These are phyloP conservation scores for Russula abietina DNA, from an alignment of 768 basidiomycete species.

Conservation along the genomic window DNA sequence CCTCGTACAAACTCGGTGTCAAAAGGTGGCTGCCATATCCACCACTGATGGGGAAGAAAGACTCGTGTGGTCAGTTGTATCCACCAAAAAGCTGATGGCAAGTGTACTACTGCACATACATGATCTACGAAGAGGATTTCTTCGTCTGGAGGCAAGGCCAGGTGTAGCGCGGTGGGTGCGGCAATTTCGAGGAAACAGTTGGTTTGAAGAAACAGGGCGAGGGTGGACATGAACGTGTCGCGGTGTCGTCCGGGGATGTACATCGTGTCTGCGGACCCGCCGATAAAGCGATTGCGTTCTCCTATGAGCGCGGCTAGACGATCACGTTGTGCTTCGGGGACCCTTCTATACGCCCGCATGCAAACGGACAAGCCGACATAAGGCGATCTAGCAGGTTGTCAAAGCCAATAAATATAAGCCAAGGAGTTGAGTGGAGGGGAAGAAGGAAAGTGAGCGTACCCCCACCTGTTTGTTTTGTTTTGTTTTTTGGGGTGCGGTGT, in stretches of 20 bases:
- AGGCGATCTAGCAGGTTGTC: slow-evolving; percentile 33
- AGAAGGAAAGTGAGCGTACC: slow-evolving; percentile 17
- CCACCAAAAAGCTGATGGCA: background rate
- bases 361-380: slow-evolving; percentile 42
- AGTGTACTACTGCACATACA: slow-evolving; percentile 27
- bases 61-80: background rate
- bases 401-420: background rate
- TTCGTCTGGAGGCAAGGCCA: slow-evolving; percentile 37
- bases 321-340: slow-evolving; percentile 35
- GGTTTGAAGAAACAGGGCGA: slow-evolving; percentile 43
- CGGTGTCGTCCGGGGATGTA: slow-evolving; percentile 43
- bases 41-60: slow-evolving; percentile 32
- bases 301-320: slow-evolving; percentile 34
- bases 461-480: slow-evolving; percentile 18
- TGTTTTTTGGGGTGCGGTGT: background rate
- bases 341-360: slow-evolving; percentile 37
- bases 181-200: slow-evolving; percentile 47
- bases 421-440: background rate
- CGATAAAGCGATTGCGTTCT: slow-evolving; percentile 37
- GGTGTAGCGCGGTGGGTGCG: slow-evolving; percentile 40
- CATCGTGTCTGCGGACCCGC: slow-evolving; percentile 45
- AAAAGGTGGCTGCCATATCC: slow-evolving; percentile 45
- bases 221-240: slow-evolving; percentile 36
- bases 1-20: slow-evolving; percentile 42
- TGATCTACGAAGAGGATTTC: slow-evolving; percentile 45